Evolutionary conservation across 176 grass and related monocot species (phyloP), one percentile per base, ranked within the genome.

Genomic region (Calamus simplicifolius): DNA sequence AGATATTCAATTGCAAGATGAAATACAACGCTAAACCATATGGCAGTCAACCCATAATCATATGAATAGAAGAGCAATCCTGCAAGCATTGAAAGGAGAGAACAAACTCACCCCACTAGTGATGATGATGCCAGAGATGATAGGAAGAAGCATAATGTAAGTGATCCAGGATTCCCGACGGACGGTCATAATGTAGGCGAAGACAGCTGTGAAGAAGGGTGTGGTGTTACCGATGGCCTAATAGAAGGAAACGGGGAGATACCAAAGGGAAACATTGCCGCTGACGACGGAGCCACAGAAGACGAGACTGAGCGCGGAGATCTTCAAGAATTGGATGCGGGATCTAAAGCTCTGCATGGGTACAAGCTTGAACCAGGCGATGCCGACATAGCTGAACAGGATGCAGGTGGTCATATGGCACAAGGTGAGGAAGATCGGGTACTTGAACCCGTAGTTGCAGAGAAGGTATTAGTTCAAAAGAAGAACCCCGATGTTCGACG

Each of bases 391-490:
- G 78, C 79, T 84, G 69, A 90, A 81, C 15, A 96, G 18, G 3
- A 86, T 77, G 66, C 86, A 96, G 60, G 92, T 79, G 48, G 73
- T 27, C 92, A 96, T 96, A 80, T 96, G 87, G 75, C 83, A 82
- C 26, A 71, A 73, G 19, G 92, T 96, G 65, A 96, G 87, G 56
- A 96, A 90, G 49, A 96, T 69, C 0, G 92, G 92, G 78, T 59
- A 96, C 27, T 80, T 73, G 87, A 90, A 96, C 30, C 92, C 86
- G 72, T 90, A 96, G 76, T 74, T 79, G 71, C 74, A 77, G 64
- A 90, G 87, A 4, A 96, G 80, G 87, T 80, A 90, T 81, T 96
- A 90, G 92, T 96, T 96, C 54, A 90, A 78, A 16, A 96, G 83
- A 0, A 96, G 83, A 27, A 96, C 92, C 0, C 86, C 87, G 59